Evolutionary conservation across 2,329 filamentous ascomycete genomes (phyloP), one percentile per base, ranked within the genome.

Genomic region (Botrytis fabae): DNA sequence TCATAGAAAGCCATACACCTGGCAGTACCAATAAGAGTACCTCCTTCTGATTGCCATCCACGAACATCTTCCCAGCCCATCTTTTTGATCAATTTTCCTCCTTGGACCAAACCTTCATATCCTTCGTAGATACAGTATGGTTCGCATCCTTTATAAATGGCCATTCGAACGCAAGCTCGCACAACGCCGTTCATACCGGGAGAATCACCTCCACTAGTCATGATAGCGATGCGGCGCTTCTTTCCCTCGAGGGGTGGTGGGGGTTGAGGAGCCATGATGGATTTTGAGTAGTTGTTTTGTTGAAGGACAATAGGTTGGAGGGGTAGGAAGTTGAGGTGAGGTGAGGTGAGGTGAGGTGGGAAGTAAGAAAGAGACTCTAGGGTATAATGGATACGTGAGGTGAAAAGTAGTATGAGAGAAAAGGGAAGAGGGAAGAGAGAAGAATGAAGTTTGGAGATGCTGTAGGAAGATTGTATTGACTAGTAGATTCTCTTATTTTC

Each of bases 41-140:
- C 96, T 75, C 96, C 96, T 81, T 97, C 94, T 46, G 93, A 95
- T 71, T 97, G 88, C 87, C 92, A 99, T 79, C 96, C 95, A 79
- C 96, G 92, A 73, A 99, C 96, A 81, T 98, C 94, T 76, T 97
- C 89, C 95, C 95, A 98, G 69, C 89, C 85, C 89, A 97, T 93
- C 84, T 93, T 89, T 79, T 89, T 90, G 84, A 99, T 98, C 84
- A 95, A 90, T 81, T 94, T 88, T 64, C 94, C 94, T 78, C 95
- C 96, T 77, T 92, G 89, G 42, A 99, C 95, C 71, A 99, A 87
- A 60, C 96, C 96, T 81, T 98, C 94, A 84, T 99, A 99, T 75
- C 96, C 96, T 83, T 98, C 96, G 83, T 95, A 96, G 81, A 96
- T 86, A 78, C 91, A 93, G 79, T 89, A 96, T 75, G 92, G 88